These are phyloP conservation scores for Noccaea caerulescens DNA, from an alignment of 345 rosid genomes.

Conservation along the genomic window DNA sequence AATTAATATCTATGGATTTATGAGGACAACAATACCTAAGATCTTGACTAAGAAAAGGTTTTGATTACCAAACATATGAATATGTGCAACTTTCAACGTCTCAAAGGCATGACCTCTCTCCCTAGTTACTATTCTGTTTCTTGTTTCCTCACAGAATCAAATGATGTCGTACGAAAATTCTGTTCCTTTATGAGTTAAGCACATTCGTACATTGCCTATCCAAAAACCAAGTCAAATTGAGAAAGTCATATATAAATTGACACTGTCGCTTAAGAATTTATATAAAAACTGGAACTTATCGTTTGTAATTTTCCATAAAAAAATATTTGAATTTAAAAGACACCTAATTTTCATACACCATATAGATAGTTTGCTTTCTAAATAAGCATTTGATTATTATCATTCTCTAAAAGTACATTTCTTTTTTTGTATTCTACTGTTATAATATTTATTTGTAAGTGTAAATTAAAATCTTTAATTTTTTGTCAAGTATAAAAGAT, in stretches of 20 bases:
- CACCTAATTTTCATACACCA: too few species aligned
- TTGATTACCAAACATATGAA: conserved; percentile 22
- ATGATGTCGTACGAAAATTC: conserved; percentile 24
- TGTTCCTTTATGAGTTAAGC: conserved; percentile 21
- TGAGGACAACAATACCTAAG: conserved; percentile 16
- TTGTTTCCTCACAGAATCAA: conserved; percentile 37
- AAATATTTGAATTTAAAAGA: background rate
- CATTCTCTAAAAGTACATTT: background rate
- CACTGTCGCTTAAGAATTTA: background rate
- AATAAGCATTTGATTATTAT: background rate
- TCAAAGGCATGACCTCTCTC: conserved; percentile 26
- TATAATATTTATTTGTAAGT: background rate
- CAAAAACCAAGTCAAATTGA: conserved; percentile 2
- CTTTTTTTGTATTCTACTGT: background rate
- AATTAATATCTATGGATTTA: background rate
- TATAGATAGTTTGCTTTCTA: too few species aligned
- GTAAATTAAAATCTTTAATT: background rate
- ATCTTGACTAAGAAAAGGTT: conserved; percentile 4
- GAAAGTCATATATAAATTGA: background rate
- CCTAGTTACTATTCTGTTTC: conserved; percentile 29
- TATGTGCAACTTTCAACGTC: conserved; percentile 32
- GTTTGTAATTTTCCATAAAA: background rate
- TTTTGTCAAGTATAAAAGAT: background rate
- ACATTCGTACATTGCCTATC: conserved; percentile 13
- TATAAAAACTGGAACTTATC: background rate